Percentiles rank a stretch among this genome's conserved stretches.
Conservation (phyloP, 228 moss, liverwort and hornwort species). For the Sphagnum fallax region DNA sequence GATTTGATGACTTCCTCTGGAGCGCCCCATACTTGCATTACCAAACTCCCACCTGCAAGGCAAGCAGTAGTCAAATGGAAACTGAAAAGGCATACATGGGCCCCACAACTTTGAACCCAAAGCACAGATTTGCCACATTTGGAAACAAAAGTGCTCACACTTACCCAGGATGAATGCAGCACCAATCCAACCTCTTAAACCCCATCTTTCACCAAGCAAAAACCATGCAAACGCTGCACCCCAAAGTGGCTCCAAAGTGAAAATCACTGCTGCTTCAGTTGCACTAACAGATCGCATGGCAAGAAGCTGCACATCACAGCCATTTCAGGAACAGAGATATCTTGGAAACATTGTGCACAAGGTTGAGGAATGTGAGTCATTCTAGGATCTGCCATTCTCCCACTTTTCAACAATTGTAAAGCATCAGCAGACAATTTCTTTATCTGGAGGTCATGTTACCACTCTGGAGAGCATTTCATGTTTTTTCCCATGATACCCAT, state of each 20-base stretch:
- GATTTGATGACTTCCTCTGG: conserved; percentile 19
- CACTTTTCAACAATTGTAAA: too few species aligned
- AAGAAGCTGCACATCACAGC: conserved; percentile 34
- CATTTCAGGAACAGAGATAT: not conserved
- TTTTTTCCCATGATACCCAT: too few species aligned
- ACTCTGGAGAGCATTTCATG: too few species aligned
- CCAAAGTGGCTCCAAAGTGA: conserved; percentile 80
- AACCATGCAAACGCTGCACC: conserved; percentile 83
- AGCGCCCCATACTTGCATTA: conserved; percentile 67
- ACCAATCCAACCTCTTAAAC: conserved; percentile 72
- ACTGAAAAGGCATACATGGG: not conserved
- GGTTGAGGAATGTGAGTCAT: too few species aligned
- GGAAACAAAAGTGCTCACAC: not conserved
- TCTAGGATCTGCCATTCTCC: too few species aligned
- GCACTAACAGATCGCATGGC: conserved; percentile 78
- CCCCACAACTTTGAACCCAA: not conserved
- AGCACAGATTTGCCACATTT: not conserved
- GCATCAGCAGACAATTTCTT: too few species aligned
- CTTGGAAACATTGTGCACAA: too few species aligned
- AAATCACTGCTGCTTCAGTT: conserved; percentile 82
- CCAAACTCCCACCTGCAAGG: conserved; percentile 50
- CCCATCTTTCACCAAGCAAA: conserved; percentile 80
- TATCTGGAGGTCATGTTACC: too few species aligned
- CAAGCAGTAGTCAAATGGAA: not conserved
- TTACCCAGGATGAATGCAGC: conserved; percentile 63